phyloP scores from a whole-genome alignment of 495 filamentous ascomycete genomes.

The Geoglossum glabrum region DNA sequence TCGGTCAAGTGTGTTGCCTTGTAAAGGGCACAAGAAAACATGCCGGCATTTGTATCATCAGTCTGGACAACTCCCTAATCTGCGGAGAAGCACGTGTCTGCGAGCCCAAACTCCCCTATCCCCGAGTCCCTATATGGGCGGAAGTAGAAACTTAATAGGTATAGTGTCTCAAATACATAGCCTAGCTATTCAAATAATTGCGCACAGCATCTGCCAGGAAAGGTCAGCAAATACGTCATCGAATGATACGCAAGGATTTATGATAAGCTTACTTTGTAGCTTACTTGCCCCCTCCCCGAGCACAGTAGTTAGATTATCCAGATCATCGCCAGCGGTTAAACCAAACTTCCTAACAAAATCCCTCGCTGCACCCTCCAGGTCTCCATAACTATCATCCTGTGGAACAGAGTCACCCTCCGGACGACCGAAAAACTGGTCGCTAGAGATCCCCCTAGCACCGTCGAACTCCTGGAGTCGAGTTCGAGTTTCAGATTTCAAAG shows the following conservation, averaged over 20 bases:
- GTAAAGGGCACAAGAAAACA: too few relatives aligned
- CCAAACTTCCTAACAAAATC: slow-evolving; percentile 91
- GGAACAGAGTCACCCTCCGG: slow-evolving; percentile 53
- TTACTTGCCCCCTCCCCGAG: slow-evolving; percentile 68
- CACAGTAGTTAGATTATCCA: slow-evolving; percentile 67
- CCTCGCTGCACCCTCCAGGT: slow-evolving; percentile 76
- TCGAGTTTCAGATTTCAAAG: slow-evolving; percentile 68
- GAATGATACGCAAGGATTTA: slow-evolving; percentile 1
- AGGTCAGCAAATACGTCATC: slow-evolving; percentile 1
- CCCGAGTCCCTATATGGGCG: background rate
- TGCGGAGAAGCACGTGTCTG: background rate
- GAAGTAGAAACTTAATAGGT: background rate
- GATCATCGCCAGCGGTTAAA: slow-evolving; percentile 81
- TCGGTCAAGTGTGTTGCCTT: background rate
- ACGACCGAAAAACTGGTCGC: slow-evolving; percentile 90
- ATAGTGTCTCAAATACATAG: background rate
- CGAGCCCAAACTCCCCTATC: background rate
- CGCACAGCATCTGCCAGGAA: slow-evolving; percentile 41
- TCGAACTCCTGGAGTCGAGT: slow-evolving; percentile 76
- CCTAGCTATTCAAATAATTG: slow-evolving; percentile 56
- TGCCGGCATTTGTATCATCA: background rate
- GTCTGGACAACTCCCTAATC: background rate
- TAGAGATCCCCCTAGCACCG: slow-evolving; percentile 77
- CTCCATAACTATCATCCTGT: slow-evolving; percentile 51
- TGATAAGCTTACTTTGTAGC: slow-evolving; percentile 42